Base-by-base conservation (phyloP, 1,139 yeast genomes). In the Taphrina sp. region DNA sequence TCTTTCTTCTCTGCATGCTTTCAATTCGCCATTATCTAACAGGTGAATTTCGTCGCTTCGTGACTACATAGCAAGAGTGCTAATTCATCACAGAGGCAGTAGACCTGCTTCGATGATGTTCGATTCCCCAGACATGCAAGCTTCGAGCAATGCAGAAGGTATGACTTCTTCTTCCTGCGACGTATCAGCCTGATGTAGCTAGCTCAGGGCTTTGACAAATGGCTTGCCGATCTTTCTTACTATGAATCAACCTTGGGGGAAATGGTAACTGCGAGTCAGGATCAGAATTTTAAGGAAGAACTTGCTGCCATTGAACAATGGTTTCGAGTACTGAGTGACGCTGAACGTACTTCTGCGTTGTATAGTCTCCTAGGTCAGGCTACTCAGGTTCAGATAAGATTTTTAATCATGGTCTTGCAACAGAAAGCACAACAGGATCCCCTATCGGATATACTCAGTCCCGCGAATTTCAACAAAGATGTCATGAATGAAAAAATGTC, bases 321-420 rank as follows among this genome's bases (percentile, higher is more conserved):
- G 74, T 71, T 71, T 58, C 65, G 67, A 17, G 69, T 69, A 14
- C 61, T 71, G 37, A 60, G 65, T 28, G 71, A 66, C 29, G 70
- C 70, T 5, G 74, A 71, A 59, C 64, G 72, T 28, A 70, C 73
- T 14, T 73, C 73, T n/a, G 69, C 74, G 5, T 61, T 71, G 47
- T 69, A 70, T 52, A 63, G 73, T 1, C 62, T 71, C 38, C 62
- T 71, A 29, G 72, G 69, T 52, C 72, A 69, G 46, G 63, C 71
- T 22, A 64, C 69, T n/a, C 70, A 69, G 26, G 70, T 67, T n/a
- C 74, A 70, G 62, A 66, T 67, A 57, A 65, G 71, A 34, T 70
- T 70, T 52, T 67, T 70, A 56, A 65, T 69, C 51, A 67, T 72
- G n/a, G 71, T 69, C 14, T 62, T 70, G 42, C 71, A 68, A 58